phyloP scores from a whole-genome alignment of 345 rosid genomes.

The Triadica sebifera region DNA sequence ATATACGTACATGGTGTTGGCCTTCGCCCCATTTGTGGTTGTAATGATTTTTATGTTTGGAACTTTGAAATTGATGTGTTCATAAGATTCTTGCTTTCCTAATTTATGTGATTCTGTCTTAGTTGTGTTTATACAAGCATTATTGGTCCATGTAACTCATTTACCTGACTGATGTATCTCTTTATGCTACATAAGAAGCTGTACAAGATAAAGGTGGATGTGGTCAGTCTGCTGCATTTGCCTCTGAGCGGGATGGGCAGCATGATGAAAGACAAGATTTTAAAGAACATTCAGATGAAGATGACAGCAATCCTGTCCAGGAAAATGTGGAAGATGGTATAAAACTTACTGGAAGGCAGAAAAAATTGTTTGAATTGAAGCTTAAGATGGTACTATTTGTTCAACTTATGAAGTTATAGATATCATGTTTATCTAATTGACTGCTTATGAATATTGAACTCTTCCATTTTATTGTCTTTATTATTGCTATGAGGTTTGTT shows the following conservation, averaged over 20 bases:
- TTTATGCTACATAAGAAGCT: slow-evolving; percentile 28
- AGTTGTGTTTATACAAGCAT: not conserved
- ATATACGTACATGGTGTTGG: too few relatives aligned
- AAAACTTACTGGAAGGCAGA: slow-evolving; percentile 83
- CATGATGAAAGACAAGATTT: slow-evolving; percentile 32
- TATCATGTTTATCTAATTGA: not conserved
- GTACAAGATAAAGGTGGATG: slow-evolving; percentile 34
- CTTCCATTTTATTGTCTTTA: not conserved
- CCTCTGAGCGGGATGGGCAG: slow-evolving; percentile 31
- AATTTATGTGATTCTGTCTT: not conserved
- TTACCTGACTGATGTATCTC: not conserved
- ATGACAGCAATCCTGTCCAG: slow-evolving; percentile 32
- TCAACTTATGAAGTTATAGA: not conserved
- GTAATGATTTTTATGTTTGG: too few relatives aligned
- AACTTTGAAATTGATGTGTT: not conserved
- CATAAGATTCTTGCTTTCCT: not conserved
- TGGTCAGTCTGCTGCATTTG: slow-evolving; percentile 17
- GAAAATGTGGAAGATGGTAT: slow-evolving; percentile 50
- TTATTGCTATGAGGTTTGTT: not conserved
- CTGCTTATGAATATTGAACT: not conserved
- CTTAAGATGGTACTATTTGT: slow-evolving; percentile 65
- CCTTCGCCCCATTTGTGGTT: too few relatives aligned
- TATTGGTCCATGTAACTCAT: not conserved
- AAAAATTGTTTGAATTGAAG: slow-evolving; percentile 69
- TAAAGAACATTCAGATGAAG: slow-evolving; percentile 46